Evolutionary conservation across 202 grass and related monocot genomes (phyloP), one percentile per base, ranked within the genome.

Genomic region (Elaeis oleifera): DNA sequence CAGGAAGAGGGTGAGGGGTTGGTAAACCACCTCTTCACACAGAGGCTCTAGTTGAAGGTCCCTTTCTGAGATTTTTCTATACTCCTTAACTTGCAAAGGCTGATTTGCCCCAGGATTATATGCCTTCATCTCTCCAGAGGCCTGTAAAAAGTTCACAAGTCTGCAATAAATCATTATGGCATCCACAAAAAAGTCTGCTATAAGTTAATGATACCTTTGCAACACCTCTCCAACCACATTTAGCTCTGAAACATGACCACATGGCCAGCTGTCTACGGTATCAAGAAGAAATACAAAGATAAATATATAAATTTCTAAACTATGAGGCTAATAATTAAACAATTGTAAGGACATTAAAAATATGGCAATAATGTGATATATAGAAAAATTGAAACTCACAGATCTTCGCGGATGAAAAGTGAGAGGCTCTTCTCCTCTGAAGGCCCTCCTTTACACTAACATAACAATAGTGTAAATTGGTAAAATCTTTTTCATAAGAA

Each of bases 211-310:
- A 6, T 77, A 85, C 89, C 69, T 74, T 24, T 23, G 61, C 24
- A 65, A 2, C 3, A 64, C 94, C 84, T 62, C 58, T 84, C 84
- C 77, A 99, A 44, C 88, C 94, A 80, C 94, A 99, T n/a, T 3
- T 89, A 3, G 76, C 63, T 78, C 88, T 86, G 61, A 92, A 99
- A 63, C 94, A 99, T 21, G 18, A 70, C 94, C 94, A 99, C 14
- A 50, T 18, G 28, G 88, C 85, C 15, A 54, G 65, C 18, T 5
- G n/a, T 22, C 84, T 80, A 76, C 49, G 39, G 49, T 71, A 80
- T 68, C 16, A 75, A 32, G 29, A 76, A 60, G 57, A 9, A 24
- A 80, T 20, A 13, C 31, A 29, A 74, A 39, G 36, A 67, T 18
- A 72, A 11, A 69, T 6, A 72, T 9, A 51, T 31, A 17, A 54